These are phyloP conservation scores for Metschnikowia aberdeeniae DNA, from an alignment of 805 yeast genomes.

Conservation along the genomic window DNA sequence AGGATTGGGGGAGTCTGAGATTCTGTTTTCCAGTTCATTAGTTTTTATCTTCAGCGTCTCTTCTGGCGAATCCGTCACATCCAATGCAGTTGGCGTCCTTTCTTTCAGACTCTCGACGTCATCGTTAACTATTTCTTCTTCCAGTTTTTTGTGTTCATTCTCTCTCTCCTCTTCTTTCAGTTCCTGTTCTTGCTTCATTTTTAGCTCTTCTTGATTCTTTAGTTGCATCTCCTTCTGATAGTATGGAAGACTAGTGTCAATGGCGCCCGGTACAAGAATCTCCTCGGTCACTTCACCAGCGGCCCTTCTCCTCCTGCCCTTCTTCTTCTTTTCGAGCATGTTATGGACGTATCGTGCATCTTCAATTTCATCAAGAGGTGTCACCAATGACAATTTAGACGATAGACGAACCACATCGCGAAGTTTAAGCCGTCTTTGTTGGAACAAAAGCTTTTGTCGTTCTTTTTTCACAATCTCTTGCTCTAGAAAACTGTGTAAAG, in stretches of 20 bases:
- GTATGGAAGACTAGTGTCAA: slow-evolving; percentile 24
- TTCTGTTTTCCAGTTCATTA: neutral
- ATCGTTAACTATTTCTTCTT: neutral
- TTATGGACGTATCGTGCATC: slow-evolving; percentile 41
- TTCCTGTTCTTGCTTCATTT: slow-evolving; percentile 6
- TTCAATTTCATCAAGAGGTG: slow-evolving; percentile 62
- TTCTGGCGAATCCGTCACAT: neutral
- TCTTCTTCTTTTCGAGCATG: slow-evolving; percentile 33
- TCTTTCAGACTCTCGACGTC: no score
- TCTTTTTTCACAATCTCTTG: slow-evolving; percentile 80
- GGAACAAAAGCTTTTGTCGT: slow-evolving; percentile 67
- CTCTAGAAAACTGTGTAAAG: slow-evolving; percentile 74
- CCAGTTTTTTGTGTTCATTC: neutral
- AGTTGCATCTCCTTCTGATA: slow-evolving; percentile 24
- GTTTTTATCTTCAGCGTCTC: neutral
- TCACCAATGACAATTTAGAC: slow-evolving; percentile 46
- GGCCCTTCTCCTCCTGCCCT: slow-evolving; percentile 41
- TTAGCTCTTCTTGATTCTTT: slow-evolving; percentile 21
- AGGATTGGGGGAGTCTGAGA: neutral
- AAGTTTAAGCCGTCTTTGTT: slow-evolving; percentile 60
- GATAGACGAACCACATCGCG: slow-evolving; percentile 53
- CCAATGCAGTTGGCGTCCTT: no score
- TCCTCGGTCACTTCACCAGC: slow-evolving; percentile 24
- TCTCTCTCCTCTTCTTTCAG: slow-evolving; percentile 2
- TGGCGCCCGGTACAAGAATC: slow-evolving; percentile 31